Evolutionary conservation across 1,284 basidiomycete genomes (phyloP), one percentile per base, ranked within the genome.

Genomic region (Cerioporus squamosus): DNA sequence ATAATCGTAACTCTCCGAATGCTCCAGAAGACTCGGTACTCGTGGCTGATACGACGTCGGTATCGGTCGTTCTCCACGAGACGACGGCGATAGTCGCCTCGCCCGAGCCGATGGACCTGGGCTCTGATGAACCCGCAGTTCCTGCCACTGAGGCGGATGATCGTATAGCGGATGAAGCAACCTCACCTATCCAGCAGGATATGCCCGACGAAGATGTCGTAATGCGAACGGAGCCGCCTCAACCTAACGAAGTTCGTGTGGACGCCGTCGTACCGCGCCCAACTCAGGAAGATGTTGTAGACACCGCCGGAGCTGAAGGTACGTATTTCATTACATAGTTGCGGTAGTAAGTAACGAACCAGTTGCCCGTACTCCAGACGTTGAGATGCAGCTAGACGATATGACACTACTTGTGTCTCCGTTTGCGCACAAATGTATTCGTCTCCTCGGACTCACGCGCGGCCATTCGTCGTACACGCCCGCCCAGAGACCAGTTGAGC

Each of bases 381-480:
- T 29, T 29, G 26, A 36, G 14, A 36, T 14, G 33, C 33, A 36
- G 12, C 33, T 3, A 8, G 44, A 57, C 2, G 14, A 15, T 14
- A 40, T 38, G 14, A 42, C 42, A 29, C n/a, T 24, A 2, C 7
- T 17, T 8, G 20, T 2, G 5, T 59, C 59, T 7, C 62, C 62
- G 3, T 64, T 64, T 26, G 31, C 20, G 20, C 42, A 33, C 17
- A 47, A 36, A 0, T 29, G 15, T 12, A 51, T 55, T 14, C 53
- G 63, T 10, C 42, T 64, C 2, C 55, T 61, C 23, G 40, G 42
- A n/a, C 51, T 61, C 0, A 54, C 20, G 23, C 52, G 59, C 17
- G 62, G 62, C 7, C 45, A 57, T 3, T 42, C 54, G n/a, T 23
- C 54, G 8, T 22, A 44, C n/a, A 64, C 59, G 2, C 58, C 60